Conservation (phyloP, 1,284 basidiomycete species). For the Ganoderma lucidum region DNA sequence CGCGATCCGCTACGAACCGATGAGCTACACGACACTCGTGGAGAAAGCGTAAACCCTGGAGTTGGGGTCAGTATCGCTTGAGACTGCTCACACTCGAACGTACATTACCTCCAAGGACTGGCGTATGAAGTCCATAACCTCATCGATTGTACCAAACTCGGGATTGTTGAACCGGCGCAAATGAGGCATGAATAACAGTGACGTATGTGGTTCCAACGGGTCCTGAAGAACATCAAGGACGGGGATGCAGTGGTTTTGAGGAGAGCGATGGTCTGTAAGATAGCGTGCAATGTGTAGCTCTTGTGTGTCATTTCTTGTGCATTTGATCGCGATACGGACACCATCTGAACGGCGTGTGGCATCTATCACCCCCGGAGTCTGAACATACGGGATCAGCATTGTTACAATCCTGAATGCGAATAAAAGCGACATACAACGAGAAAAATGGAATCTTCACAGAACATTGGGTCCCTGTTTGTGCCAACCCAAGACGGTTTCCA, state of each 20-base stretch:
- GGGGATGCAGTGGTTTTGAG: conserved; percentile 32
- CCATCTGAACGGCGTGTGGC: conserved; percentile 33
- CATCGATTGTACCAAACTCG: conserved; percentile 32
- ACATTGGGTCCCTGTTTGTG: conserved; percentile 11
- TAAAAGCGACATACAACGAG: neutral
- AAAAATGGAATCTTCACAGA: conserved; percentile 21
- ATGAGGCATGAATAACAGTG: conserved; percentile 39
- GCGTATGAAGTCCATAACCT: conserved; percentile 39
- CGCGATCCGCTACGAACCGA: conserved; percentile 23
- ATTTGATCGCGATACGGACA: conserved; percentile 34
- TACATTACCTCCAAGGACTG: conserved; percentile 38
- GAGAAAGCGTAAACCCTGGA: conserved; percentile 38
- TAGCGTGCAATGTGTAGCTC: conserved; percentile 26
- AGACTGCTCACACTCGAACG: neutral
- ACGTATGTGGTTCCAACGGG: conserved; percentile 14
- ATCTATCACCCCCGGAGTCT: conserved; percentile 32
- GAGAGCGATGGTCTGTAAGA: conserved; percentile 17
- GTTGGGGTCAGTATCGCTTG: neutral
- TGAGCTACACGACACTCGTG: conserved; percentile 39
- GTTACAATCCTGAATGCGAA: neutral
- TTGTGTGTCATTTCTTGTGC: conserved; percentile 2
- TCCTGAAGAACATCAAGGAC: conserved; percentile 33
- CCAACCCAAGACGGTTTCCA: conserved; percentile 17
- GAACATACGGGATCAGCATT: neutral
- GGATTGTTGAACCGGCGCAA: conserved; percentile 37